Percentiles rank a stretch among this genome's conserved stretches.
Conservation (phyloP, 1,284 basidiomycete species). For the Rhodofomes roseus region DNA sequence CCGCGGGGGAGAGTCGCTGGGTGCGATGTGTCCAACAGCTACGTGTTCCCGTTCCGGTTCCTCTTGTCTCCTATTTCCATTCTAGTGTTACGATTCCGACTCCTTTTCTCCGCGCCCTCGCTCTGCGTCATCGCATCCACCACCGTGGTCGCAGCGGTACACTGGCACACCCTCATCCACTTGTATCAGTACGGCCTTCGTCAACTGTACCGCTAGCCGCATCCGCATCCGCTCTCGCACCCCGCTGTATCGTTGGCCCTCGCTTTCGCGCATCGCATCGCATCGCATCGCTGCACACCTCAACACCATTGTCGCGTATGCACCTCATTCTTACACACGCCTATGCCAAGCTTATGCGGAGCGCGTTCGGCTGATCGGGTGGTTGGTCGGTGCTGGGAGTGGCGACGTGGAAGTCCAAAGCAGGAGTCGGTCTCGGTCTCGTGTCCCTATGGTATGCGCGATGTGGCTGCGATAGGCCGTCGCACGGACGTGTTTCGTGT, state of each 20-base stretch:
- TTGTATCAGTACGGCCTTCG: not conserved
- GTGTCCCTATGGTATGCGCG: not conserved
- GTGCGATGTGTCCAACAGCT: not conserved
- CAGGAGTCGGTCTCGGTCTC: not conserved
- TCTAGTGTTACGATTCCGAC: not conserved
- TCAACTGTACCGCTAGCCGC: conserved; percentile 1
- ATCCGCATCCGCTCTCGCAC: not conserved
- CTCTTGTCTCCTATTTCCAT: not conserved
- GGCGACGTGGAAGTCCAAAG: not conserved
- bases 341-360: not conserved
- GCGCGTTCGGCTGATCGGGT: not conserved
- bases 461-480: not conserved
- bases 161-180: not conserved
- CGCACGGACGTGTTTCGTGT: not conserved
- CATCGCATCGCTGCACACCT: not conserved
- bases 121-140: not conserved
- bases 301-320: not conserved
- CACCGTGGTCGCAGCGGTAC: not conserved
- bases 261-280: not conserved
- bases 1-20: not conserved
- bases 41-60: not conserved
- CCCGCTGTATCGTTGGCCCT: conserved; percentile 1
- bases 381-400: not conserved
- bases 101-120: not conserved
- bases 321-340: not conserved